Evolutionary conservation across 257 asterid species (phyloP), one percentile per base, ranked within the genome.

Genomic region (Solanum sitiens): DNA sequence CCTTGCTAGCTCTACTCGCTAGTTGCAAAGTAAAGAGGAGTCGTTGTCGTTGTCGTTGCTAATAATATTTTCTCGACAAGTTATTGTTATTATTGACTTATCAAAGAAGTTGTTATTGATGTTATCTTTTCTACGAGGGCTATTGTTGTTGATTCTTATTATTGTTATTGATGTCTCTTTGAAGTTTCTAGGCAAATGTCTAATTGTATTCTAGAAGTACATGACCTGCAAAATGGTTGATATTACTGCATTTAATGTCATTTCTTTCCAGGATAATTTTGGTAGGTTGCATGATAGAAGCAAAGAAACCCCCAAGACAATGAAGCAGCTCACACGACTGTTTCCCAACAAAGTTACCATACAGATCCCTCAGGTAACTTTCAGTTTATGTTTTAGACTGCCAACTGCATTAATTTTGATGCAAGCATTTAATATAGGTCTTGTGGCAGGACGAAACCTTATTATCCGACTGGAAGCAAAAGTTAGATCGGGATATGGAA

Each of bases 261-360:
- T 86, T 11, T 72, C 87, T 75, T 84, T 89, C 32, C 90, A 95
- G 99, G 98, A 95, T 90, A 94, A 88, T 87, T 93, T 95, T 88
- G 94, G 98, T 89, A 91, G 95, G 87, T 79, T 95, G 91, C 95
- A 93, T n/a, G 99, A 95, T 86, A 94, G 94, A 90, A 93, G 88
- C 92, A 96, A 96, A 91, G 98, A 96, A 92, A 93, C 94, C 68
- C 95, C 98, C 70, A 96, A 96, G 93, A 91, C 94, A 86, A 87
- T 92, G 94, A 95, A 95, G 94, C 98, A 94, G 90, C 95, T 96
- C 86, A 91, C 90, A 86, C 98, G 98, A 21, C 96, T 96, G 89
- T 96, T 96, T 87, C 99, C 98, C 30, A 96, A 96, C 93, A 96
- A 95, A 96, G 96, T 96, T 77, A 89, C 94, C 74, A 93, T 96